Percentiles rank a stretch among this genome's conserved stretches.
Conservation (phyloP, 208 protist genomes). For the Leishmania gerbilli region DNA sequence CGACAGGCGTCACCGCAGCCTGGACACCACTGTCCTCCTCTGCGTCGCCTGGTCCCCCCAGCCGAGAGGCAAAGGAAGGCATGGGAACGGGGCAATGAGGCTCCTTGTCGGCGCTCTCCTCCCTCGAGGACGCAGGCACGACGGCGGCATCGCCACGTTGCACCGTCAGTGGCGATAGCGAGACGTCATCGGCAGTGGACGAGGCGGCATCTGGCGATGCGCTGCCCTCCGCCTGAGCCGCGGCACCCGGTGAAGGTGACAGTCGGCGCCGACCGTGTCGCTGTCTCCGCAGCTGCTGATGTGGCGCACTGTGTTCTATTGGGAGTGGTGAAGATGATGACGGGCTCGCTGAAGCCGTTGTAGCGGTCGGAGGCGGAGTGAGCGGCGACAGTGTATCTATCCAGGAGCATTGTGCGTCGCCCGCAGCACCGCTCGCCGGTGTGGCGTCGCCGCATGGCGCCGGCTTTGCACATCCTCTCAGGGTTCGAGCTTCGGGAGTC, state of each 20-base stretch:
- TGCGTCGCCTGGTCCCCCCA: not conserved
- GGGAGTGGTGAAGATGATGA: not conserved
- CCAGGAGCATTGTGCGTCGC: constrained; percentile 8
- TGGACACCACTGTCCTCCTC: not conserved
- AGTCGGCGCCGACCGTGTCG: not conserved
- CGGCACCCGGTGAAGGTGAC: not conserved
- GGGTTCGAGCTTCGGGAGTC: not conserved
- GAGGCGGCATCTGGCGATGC: not conserved
- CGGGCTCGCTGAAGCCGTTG: constrained; percentile 1
- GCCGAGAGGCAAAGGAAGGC: not conserved
- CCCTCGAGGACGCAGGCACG: not conserved
- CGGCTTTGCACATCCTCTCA: not conserved
- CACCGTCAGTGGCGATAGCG: constrained; percentile 23
- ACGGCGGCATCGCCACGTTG: not conserved
- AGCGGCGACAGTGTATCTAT: constrained; percentile 18
- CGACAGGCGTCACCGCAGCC: constrained; percentile 3
- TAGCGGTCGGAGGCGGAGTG: constrained; percentile 13
- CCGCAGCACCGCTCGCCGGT: not conserved
- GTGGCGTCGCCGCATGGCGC: not conserved
- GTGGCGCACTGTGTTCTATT: not conserved
- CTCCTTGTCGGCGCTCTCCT: not conserved
- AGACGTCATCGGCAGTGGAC: constrained; percentile 9
- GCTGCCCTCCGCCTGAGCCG: not conserved
- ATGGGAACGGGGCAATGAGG: not conserved
- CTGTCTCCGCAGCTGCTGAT: not conserved